phyloP scores from a whole-genome alignment of 1,284 basidiomycete genomes.

The Binderoboletus segoi region DNA sequence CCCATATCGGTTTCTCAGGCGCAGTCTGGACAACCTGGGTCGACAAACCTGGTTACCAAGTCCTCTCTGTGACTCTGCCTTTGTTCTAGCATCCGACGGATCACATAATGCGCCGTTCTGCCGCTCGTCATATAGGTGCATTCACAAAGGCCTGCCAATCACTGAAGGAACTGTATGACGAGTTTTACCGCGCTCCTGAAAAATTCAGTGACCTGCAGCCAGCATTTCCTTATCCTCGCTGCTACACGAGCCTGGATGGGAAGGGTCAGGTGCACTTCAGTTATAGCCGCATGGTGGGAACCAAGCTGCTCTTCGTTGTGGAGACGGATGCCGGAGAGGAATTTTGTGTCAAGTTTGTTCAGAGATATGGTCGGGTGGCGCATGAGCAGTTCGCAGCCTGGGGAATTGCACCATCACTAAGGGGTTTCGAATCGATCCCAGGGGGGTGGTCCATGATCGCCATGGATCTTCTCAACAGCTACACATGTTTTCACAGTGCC shows the following conservation, averaged over 20 bases:
- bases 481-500: neutral
- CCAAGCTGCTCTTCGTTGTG: neutral
- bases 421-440: slow-evolving; percentile 21
- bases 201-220: neutral
- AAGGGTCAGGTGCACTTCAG: neutral
- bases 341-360: neutral
- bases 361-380: neutral
- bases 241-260: neutral
- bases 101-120: neutral
- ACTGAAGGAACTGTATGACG: neutral
- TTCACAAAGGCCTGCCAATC: slow-evolving; percentile 4
- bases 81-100: slow-evolving; percentile 4
- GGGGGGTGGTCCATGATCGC: slow-evolving; percentile 36
- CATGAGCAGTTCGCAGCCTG: neutral
- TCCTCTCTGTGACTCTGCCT: neutral
- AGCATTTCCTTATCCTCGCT: neutral
- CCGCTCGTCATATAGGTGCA: slow-evolving; percentile 4
- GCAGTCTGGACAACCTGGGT: slow-evolving; percentile 9
- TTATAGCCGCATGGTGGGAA: neutral
- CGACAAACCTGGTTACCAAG: slow-evolving; percentile 8
- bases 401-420: slow-evolving; percentile 20
- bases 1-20: slow-evolving; percentile 7
- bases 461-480: slow-evolving; percentile 24
- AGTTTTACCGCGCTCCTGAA: neutral
- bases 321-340: neutral